These are phyloP conservation scores for Conringia planisiliqua DNA, from an alignment of 345 rosid genomes.

Conservation along the genomic window DNA sequence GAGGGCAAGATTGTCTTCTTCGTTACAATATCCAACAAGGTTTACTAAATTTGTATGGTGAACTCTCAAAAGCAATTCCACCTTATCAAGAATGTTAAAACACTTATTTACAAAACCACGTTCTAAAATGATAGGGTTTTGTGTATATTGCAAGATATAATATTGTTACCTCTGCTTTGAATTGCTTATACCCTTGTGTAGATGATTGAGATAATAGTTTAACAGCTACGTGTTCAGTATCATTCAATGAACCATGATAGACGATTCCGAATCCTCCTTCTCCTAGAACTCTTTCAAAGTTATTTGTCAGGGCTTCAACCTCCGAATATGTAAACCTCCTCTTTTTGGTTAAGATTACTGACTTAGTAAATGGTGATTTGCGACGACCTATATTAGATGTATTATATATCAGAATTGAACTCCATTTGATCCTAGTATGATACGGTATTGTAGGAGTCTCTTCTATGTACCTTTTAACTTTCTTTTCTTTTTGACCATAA, in stretches of 20 bases:
- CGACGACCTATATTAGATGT: background rate
- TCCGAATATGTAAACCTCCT: background rate
- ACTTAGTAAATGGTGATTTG: background rate
- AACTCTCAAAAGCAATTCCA: conserved; percentile 35
- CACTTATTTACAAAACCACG: background rate
- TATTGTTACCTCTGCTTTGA: background rate
- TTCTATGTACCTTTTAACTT: background rate
- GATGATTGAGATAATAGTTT: background rate
- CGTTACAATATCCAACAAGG: conserved; percentile 38
- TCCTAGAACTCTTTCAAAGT: background rate
- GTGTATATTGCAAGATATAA: background rate
- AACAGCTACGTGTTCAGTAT: background rate
- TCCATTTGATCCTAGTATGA: too few relatives aligned
- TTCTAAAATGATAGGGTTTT: background rate
- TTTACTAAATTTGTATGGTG: conserved; percentile 37
- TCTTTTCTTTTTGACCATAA: background rate
- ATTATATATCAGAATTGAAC: too few relatives aligned
- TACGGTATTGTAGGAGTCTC: background rate
- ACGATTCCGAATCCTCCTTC: background rate
- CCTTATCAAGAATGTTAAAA: conserved; percentile 15
- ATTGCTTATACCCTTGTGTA: background rate
- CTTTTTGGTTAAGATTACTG: background rate
- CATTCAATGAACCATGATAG: background rate
- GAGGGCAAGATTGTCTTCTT: conserved; percentile 27
- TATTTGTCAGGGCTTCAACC: background rate